Conservation (phyloP, 169 alveolate species). For the Plasmodium gonderi region DNA sequence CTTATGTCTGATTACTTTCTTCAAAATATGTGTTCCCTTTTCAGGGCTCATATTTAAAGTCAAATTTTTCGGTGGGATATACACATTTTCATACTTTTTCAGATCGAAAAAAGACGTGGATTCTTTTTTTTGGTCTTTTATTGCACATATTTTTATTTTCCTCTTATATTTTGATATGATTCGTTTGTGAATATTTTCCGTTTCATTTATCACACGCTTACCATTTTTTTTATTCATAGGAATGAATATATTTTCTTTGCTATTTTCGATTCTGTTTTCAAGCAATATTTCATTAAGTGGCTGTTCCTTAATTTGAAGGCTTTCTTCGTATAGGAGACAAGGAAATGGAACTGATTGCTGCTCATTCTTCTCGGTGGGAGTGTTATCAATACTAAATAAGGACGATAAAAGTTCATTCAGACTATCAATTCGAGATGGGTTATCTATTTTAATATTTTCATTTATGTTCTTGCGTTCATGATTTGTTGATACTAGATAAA, state of each 20-base stretch:
- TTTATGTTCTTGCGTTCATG: neutral
- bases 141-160: conserved; percentile 52
- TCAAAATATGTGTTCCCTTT: conserved; percentile 14
- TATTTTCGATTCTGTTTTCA: conserved; percentile 57
- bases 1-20: conserved; percentile 38
- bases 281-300: conserved; percentile 41
- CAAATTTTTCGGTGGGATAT: conserved; percentile 58
- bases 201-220: conserved; percentile 3
- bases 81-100: conserved; percentile 13
- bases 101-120: neutral
- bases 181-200: conserved; percentile 5
- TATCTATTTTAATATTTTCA: neutral
- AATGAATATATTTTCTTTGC: conserved; percentile 32
- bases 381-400: conserved; percentile 1
- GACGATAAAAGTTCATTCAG: conserved; percentile 8
- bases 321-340: conserved; percentile 17
- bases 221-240: conserved; percentile 11
- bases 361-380: neutral
- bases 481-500: neutral
- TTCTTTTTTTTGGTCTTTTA: conserved; percentile 23
- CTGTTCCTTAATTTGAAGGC: conserved; percentile 41
- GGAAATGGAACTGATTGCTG: conserved; percentile 7
- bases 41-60: conserved; percentile 13
- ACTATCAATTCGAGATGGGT: conserved; percentile 1
- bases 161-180: conserved; percentile 59